Evolutionary conservation across 139 green algal genomes (phyloP).

Genomic region (Auxenochlorella protothecoides): DNA sequence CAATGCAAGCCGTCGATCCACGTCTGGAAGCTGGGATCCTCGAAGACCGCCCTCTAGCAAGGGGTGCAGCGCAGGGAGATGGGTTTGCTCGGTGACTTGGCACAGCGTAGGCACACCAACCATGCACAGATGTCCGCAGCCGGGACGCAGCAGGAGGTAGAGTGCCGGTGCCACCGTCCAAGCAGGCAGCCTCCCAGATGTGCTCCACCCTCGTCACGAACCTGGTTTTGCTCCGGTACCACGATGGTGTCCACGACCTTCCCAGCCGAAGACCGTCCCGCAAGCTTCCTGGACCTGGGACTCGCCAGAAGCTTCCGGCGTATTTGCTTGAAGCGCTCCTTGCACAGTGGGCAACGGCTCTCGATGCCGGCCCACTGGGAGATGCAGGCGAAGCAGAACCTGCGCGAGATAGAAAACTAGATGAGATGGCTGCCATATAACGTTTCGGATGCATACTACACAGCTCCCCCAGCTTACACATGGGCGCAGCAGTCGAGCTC

Average conservation of each 20-base stretch:
- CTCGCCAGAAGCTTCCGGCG: constrained; percentile 29
- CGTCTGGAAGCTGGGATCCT: constrained; percentile 23
- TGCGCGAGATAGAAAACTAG: constrained; percentile 7
- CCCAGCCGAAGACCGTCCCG: constrained; percentile 8
- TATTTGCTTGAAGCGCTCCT: constrained; percentile 48
- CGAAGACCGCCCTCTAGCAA: constrained; percentile 19
- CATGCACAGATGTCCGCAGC: neutral
- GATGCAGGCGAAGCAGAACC: constrained; percentile 63
- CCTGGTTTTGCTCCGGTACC: constrained; percentile 34
- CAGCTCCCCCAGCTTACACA: constrained; percentile 6
- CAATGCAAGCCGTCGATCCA: constrained; percentile 30
- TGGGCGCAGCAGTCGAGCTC: constrained; percentile 46
- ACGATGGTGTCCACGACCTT: constrained; percentile 4
- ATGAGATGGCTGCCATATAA: neutral
- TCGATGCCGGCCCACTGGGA: constrained; percentile 48
- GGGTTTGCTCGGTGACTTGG: neutral
- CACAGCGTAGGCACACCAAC: neutral
- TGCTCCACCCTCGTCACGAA: neutral
- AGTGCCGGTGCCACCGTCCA: neutral
- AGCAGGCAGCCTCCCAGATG: neutral
- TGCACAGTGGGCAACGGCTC: constrained; percentile 55
- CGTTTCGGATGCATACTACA: too few relatives aligned
- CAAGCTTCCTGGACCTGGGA: neutral
- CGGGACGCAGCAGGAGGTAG: too few relatives aligned
- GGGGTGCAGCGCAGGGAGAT: neutral